These are phyloP conservation scores for Cryptococcus wingfieldii DNA, from an alignment of 1,284 basidiomycete species.

Conservation along the genomic window DNA sequence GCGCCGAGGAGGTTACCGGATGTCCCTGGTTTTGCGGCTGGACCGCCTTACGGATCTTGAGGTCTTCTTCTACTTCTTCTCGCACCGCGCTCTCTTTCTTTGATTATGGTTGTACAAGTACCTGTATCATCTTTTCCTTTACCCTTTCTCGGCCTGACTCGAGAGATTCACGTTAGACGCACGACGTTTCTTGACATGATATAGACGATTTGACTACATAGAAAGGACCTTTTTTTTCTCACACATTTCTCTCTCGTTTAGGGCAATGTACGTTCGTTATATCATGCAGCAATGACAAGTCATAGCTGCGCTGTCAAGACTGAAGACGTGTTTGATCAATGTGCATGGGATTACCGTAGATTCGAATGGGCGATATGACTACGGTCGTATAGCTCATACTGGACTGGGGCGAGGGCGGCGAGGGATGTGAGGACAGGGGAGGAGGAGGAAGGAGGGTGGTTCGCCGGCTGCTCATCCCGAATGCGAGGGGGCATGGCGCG, in stretches of 20 bases:
- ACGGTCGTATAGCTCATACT: no score
- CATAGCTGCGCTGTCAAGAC: no score
- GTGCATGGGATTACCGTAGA: no score
- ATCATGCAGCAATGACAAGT: no score
- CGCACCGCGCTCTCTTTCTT: not conserved
- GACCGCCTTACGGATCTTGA: slow-evolving; percentile 1
- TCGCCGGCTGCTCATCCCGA: no score
- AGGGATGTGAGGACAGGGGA: no score
- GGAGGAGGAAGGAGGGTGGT: no score
- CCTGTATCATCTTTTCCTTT: not conserved
- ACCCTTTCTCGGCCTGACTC: not conserved
- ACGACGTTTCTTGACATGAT: not conserved
- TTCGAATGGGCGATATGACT: no score
- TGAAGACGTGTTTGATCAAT: no score
- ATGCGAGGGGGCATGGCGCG: no score
- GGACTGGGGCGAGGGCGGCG: no score
- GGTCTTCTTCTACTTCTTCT: not conserved
- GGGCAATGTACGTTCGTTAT: no score
- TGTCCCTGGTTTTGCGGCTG: slow-evolving; percentile 5
- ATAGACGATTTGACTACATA: not conserved
- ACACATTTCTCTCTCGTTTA: not conserved
- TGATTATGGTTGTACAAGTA: not conserved
- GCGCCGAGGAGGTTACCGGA: slow-evolving; percentile 4
- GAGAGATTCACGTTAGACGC: not conserved
- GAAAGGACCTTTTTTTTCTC: not conserved